Evolutionary conservation across 176 grass and related monocot genomes (phyloP), one percentile per base, ranked within the genome.

Genomic region (Rhynchospora pubera): DNA sequence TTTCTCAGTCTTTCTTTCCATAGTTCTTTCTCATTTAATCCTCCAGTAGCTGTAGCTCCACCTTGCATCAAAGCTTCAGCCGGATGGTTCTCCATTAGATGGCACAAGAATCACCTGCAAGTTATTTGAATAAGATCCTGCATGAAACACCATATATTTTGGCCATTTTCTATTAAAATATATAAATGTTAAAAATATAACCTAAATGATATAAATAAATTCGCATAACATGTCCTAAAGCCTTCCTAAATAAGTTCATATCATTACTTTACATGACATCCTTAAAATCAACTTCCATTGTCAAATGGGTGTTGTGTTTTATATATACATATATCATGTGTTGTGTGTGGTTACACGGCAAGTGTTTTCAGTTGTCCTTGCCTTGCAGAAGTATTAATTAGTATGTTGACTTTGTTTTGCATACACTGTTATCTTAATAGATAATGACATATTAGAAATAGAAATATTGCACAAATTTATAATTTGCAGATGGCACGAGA

Each of bases 1-100:
- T 67, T 18, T 58, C 79, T 82, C 12, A 82, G 21, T 66, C 23
- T 82, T 23, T 82, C 61, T 50, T 82, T 82, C 79, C 79, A 82
- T 15, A 82, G 5, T 66, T 82, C 21, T 50, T 18, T 82, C 61
- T 82, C 79, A 3, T 8, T 19, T 26, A 50, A 28, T 81, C 43
- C 58, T 2, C 3, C 11, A 8, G 13, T 6, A 10, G 2, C 7
- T 67, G 13, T 6, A 10, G 2, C 7, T 67, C 39, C 61, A 30
- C 12, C 42, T 51, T 62, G 78, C 53, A 63, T 63, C 39, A 82
- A 48, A 46, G 26, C 53, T 65, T 53, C 58, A 56, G 24, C 11
- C 12, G 7, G 79, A 65, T 52, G 9, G 62, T 62, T 47, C 79
- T 82, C 79, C 79, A 82, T 82, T 53, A 43, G 50, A 30, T 67